Evolutionary conservation across 2,329 filamentous ascomycete genomes (phyloP).

Genomic region (Graphiopsis chlorocephala): DNA sequence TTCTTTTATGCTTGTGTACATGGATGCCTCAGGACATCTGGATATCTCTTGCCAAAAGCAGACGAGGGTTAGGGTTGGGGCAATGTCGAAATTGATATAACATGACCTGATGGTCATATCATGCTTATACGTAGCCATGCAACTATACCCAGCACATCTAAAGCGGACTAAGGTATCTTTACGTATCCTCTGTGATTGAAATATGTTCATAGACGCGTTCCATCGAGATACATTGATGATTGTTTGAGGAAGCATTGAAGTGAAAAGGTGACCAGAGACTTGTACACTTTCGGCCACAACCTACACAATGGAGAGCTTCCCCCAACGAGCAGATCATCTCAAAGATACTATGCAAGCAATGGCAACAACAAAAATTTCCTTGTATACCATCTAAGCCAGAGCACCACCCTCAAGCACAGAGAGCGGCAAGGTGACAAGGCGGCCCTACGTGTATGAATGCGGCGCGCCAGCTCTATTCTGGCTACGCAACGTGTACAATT

Average conservation of each 20-base stretch:
- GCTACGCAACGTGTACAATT: no score
- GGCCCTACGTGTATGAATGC: no score
- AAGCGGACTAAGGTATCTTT: neutral
- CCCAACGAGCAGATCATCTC: neutral
- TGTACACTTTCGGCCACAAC: no score
- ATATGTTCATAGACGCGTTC: neutral
- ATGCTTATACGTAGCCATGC: neutral
- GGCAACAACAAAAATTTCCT: no score
- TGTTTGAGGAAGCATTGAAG: neutral
- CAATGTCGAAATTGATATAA: fast-evolving
- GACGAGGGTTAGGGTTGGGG: neutral
- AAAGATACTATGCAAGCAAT: neutral
- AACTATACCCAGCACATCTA: neutral
- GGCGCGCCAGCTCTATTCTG: no score
- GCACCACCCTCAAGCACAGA: no score
- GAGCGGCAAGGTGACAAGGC: no score
- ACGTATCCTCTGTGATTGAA: neutral
- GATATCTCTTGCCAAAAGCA: no score
- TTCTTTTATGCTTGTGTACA: no score
- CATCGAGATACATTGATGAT: neutral
- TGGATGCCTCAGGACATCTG: no score
- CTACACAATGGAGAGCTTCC: no score
- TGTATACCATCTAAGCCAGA: no score
- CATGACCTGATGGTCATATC: neutral
- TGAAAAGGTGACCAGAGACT: neutral